Percentiles rank a stretch among this genome's conserved stretches.
Evolutionary conservation across 129 eudicot species (phyloP).

Genomic region (Flaveria sonorensis): DNA sequence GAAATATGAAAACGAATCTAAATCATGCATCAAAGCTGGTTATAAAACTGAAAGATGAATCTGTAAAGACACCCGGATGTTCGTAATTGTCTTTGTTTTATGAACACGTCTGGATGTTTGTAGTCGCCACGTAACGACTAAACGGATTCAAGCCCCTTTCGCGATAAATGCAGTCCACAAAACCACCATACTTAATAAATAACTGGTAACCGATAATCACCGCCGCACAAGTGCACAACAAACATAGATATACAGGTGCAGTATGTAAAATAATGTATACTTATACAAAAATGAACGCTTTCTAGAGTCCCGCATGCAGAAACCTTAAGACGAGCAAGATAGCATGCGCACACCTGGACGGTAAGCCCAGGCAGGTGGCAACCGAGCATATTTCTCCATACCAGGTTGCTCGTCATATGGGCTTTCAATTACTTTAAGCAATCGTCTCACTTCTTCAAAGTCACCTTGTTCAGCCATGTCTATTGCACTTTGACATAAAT

Average conservation of each 20-base stretch:
- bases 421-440: slow-evolving; percentile 77
- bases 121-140: no score
- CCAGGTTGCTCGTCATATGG: slow-evolving; percentile 97
- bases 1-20: no score
- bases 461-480: slow-evolving; percentile 93
- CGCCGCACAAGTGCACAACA: neutral
- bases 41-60: no score
- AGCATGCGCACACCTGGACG: slow-evolving; percentile 99
- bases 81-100: no score
- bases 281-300: no score
- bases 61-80: no score
- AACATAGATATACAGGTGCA: slow-evolving; percentile 2
- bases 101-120: no score
- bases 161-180: no score
- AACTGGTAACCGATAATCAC: slow-evolving; percentile 2
- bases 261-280: no score
- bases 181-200: neutral
- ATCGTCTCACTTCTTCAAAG: slow-evolving; percentile 76
- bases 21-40: no score
- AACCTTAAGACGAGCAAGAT: slow-evolving; percentile 84
- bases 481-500: slow-evolving; percentile 88
- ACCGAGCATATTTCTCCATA: slow-evolving; percentile 91
- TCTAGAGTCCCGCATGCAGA: neutral
- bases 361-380: slow-evolving; percentile 99
- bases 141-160: no score